Evolutionary conservation across 768 basidiomycete genomes (phyloP).

Genomic region (Lactarius akahatsu): DNA sequence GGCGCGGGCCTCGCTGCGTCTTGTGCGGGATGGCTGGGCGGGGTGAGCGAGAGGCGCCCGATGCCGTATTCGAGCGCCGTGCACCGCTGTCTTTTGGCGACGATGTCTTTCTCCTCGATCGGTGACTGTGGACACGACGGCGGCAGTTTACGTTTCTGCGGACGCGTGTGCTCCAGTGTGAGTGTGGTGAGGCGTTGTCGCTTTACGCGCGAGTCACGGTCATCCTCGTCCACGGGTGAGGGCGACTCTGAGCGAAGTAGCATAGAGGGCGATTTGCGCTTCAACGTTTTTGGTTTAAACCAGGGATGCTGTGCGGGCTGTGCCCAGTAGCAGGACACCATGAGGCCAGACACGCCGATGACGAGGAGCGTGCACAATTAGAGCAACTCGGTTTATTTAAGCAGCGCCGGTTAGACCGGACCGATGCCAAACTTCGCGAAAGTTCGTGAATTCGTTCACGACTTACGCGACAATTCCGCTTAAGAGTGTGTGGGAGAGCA

Average conservation of each 20-base stretch:
- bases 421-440: slow-evolving; percentile 10
- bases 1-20: not conserved
- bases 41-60: slow-evolving; percentile 16
- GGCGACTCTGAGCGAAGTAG: slow-evolving; percentile 7
- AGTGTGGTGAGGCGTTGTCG: slow-evolving; percentile 13
- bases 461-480: no score
- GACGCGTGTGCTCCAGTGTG: slow-evolving; percentile 5
- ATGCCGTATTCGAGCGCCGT: slow-evolving; percentile 23
- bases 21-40: not conserved
- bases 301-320: slow-evolving; percentile 45
- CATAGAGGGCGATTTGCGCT: slow-evolving; percentile 39
- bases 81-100: slow-evolving; percentile 24
- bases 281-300: slow-evolving; percentile 42
- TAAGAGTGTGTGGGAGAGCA: no score
- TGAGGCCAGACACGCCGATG: slow-evolving; percentile 12
- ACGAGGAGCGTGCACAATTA: not conserved
- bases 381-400: not conserved
- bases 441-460: not conserved
- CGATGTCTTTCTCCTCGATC: not conserved
- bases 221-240: slow-evolving; percentile 17
- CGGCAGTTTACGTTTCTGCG: slow-evolving; percentile 20
- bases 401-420: not conserved
- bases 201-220: slow-evolving; percentile 12
- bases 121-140: slow-evolving; percentile 23
- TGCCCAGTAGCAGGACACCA: slow-evolving; percentile 39